A percentile compares a stretch with the other conserved stretches of the same genome.
These are phyloP conservation scores for Blumeria graminis DNA, from an alignment of 2,329 filamentous ascomycete genomes.

Conservation along the genomic window DNA sequence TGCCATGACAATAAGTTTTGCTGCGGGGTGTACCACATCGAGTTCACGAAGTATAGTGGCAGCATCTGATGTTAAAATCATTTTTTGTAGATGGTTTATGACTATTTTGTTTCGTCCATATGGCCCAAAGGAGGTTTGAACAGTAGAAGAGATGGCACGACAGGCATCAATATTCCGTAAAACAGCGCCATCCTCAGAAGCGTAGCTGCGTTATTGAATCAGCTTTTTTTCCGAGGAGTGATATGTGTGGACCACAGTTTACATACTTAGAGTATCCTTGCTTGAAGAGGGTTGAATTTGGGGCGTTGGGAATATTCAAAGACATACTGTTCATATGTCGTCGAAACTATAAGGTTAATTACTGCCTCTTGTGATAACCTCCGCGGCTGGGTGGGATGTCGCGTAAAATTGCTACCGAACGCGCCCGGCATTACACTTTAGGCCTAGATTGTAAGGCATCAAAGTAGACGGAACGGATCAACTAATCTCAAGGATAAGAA, in stretches of 20 bases:
- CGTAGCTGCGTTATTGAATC: slow-evolving; percentile 91
- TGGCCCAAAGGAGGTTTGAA: slow-evolving; percentile 88
- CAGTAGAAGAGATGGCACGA: slow-evolving; percentile 80
- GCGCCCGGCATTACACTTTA: no score
- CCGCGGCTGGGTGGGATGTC: no score
- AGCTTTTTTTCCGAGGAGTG: slow-evolving; percentile 16
- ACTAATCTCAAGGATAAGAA: no score
- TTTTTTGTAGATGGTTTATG: slow-evolving; percentile 99
- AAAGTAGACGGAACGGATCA: no score
- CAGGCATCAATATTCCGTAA: slow-evolving; percentile 97
- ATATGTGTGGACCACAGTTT: background rate
- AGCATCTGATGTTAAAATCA: slow-evolving; percentile 95
- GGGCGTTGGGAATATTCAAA: slow-evolving; percentile 82
- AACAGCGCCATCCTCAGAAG: slow-evolving; percentile 95
- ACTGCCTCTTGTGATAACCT: no score
- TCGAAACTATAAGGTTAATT: no score
- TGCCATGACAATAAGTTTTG: slow-evolving; percentile 94
- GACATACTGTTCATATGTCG: slow-evolving; percentile 37
- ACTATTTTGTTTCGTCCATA: slow-evolving; percentile 99
- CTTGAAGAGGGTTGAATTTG: slow-evolving; percentile 67
- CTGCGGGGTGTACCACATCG: slow-evolving; percentile 93
- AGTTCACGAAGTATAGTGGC: slow-evolving; percentile 93
- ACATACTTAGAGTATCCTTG: slow-evolving; percentile 46
- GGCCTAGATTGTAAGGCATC: no score
- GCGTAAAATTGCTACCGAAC: no score